These are phyloP conservation scores for Camelina sativa DNA, from an alignment of 345 rosid genomes.

Conservation along the genomic window DNA sequence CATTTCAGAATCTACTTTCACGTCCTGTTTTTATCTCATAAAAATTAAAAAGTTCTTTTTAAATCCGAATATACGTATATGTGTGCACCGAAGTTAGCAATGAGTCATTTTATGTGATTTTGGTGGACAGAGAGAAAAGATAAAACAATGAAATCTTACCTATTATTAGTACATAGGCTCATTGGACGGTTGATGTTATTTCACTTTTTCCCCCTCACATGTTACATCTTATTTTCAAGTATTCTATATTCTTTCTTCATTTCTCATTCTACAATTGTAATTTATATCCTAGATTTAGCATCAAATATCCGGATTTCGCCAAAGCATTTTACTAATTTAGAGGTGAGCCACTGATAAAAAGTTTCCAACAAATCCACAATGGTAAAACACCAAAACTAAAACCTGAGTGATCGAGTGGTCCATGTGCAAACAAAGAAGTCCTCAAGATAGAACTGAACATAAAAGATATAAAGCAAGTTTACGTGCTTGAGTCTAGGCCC, in stretches of 20 bases:
- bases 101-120: conserved; percentile 19
- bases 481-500: not conserved
- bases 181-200: conserved; percentile 34
- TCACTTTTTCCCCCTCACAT: not conserved
- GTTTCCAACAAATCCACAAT: not conserved
- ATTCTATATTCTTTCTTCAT: conserved; percentile 1
- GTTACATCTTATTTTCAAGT: conserved; percentile 11
- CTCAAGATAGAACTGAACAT: no score
- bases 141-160: conserved; percentile 21
- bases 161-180: conserved; percentile 30
- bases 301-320: no score
- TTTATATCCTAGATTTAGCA: not conserved
- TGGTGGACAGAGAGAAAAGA: conserved; percentile 32
- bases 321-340: not conserved
- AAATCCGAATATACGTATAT: conserved; percentile 15
- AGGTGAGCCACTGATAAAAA: not conserved
- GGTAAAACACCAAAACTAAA: not conserved
- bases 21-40: conserved; percentile 10
- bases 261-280: conserved; percentile 6
- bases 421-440: no score
- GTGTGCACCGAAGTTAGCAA: conserved; percentile 11
- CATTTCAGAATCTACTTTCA: conserved; percentile 13
- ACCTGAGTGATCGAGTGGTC: no score
- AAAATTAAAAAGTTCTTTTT: conserved; percentile 7
- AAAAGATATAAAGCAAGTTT: not conserved